phyloP scores from a whole-genome alignment of 306 rosid species.

The Malus orientalis region DNA sequence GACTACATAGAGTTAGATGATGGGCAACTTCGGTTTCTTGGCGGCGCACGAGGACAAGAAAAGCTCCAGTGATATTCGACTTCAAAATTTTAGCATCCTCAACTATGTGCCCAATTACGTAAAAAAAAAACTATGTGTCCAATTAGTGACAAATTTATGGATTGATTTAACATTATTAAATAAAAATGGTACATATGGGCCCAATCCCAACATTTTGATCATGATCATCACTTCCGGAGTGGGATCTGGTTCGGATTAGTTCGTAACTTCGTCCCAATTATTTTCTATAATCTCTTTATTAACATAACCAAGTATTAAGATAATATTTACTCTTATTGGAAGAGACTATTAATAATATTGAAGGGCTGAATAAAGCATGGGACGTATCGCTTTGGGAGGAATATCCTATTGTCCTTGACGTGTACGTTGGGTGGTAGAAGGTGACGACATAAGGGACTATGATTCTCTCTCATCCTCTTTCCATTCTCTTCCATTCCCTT shows the following conservation, averaged over 20 bases:
- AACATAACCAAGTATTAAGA: constrained; percentile 16
- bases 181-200: neutral
- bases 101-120: too few species aligned
- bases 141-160: too few species aligned
- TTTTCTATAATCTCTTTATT: constrained; percentile 9
- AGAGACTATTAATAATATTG: neutral
- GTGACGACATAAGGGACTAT: neutral
- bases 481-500: too few species aligned
- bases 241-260: constrained; percentile 66
- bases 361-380: neutral
- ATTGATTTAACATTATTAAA: neutral
- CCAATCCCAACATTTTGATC: neutral
- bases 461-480: too few species aligned
- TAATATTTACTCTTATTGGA: constrained; percentile 39
- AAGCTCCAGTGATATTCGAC: too few species aligned
- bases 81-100: too few species aligned
- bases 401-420: constrained; percentile 51
- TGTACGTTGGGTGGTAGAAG: constrained; percentile 64
- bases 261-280: constrained; percentile 5
- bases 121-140: too few species aligned
- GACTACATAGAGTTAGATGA: too few species aligned
- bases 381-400: constrained; percentile 11
- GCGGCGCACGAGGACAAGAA: too few species aligned
- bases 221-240: constrained; percentile 19
- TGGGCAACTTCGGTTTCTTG: too few species aligned